Conservation (phyloP, 1,139 yeast species). For the Eremothecium coryli region DNA sequence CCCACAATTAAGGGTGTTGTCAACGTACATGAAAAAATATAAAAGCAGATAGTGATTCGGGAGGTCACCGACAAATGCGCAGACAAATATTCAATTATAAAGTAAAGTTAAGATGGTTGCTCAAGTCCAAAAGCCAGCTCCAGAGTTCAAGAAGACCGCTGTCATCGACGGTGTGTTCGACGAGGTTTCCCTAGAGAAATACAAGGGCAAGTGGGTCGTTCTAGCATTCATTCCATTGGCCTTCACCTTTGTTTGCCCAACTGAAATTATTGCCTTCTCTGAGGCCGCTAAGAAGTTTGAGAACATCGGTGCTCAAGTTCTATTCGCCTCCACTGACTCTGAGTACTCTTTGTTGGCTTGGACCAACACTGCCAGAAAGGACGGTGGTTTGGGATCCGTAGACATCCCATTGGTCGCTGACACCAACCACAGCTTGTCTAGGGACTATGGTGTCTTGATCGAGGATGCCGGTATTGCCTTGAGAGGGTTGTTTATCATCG, state of each 20-base stretch:
- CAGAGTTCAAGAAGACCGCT: conserved; percentile 91
- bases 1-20: background rate
- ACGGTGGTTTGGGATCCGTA: conserved; percentile 96
- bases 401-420: conserved; percentile 92
- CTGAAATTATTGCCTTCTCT: conserved; percentile 96
- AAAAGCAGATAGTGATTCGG: conserved; percentile 1
- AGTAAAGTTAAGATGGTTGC: conserved; percentile 57
- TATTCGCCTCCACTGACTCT: conserved; percentile 96
- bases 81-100: too few relatives aligned
- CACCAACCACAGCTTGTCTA: conserved; percentile 89
- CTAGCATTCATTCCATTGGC: conserved; percentile 97
- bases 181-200: conserved; percentile 86
- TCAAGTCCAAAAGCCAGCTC: conserved; percentile 89
- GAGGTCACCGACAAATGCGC: too few relatives aligned
- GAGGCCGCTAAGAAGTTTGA: conserved; percentile 86
- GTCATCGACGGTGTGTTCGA: conserved; percentile 93
- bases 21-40: background rate
- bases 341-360: conserved; percentile 96
- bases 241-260: conserved; percentile 98
- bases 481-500: conserved; percentile 96
- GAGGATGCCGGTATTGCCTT: conserved; percentile 95
- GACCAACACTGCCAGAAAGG: conserved; percentile 94
- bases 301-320: conserved; percentile 77
- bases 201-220: conserved; percentile 96
- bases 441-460: conserved; percentile 92